Conservation (phyloP, 129 eudicot species). For the Chrysanthemum seticuspe region DNA sequence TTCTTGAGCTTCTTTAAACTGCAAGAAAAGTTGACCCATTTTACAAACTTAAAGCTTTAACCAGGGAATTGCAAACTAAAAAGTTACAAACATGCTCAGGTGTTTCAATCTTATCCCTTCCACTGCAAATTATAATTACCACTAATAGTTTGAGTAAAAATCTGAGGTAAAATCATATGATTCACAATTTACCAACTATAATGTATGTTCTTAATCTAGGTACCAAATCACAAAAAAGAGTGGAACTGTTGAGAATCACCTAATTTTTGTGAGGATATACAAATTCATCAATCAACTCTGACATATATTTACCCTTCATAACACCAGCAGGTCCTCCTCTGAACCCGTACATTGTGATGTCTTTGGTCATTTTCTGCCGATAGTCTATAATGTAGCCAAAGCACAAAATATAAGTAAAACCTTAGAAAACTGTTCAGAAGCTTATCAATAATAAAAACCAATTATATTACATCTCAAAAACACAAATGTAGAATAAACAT, state of each 20-base stretch:
- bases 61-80: conserved; percentile 1
- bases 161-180: conserved; percentile 11
- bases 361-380: conserved; percentile 63
- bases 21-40: conserved; percentile 27
- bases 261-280: conserved; percentile 92
- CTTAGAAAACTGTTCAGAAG: neutral
- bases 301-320: conserved; percentile 75
- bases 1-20: conserved; percentile 82
- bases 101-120: conserved; percentile 97
- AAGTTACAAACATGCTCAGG: conserved; percentile 66
- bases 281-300: conserved; percentile 56
- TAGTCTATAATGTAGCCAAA: conserved; percentile 53
- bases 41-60: neutral
- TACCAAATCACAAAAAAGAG: neutral
- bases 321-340: conserved; percentile 95
- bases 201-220: neutral
- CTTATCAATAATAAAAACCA: neutral
- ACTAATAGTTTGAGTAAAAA: neutral
- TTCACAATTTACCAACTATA: neutral
- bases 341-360: conserved; percentile 81
- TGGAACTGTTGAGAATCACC: conserved; percentile 34
- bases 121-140: conserved; percentile 58
- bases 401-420: neutral
- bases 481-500: conserved; percentile 7
- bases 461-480: neutral